Conservation (phyloP, 305 asterid genomes). For the Solanum hybrid region DNA sequence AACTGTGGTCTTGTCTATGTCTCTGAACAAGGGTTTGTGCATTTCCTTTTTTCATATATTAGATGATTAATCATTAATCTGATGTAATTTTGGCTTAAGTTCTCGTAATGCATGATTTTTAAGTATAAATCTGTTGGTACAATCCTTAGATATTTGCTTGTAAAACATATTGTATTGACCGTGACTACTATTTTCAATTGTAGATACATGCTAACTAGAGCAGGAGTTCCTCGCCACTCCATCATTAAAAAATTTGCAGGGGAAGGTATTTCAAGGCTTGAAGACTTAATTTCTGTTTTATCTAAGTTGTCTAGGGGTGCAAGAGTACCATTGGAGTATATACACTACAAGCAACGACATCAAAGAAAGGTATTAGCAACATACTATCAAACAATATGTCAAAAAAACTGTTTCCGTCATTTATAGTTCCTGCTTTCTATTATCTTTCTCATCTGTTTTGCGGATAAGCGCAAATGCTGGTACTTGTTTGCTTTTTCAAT, state of each 20-base stretch:
- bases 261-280: slow-evolving; percentile 74
- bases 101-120: not conserved
- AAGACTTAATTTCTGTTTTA: slow-evolving; percentile 65
- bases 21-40: slow-evolving; percentile 86
- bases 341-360: slow-evolving; percentile 85
- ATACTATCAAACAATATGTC: not conserved
- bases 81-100: not conserved
- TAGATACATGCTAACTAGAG: slow-evolving; percentile 91
- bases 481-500: not conserved
- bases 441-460: not conserved
- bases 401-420: not conserved
- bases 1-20: slow-evolving; percentile 95
- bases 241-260: slow-evolving; percentile 94
- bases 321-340: slow-evolving; percentile 89
- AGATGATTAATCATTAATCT: slow-evolving; percentile 4
- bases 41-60: not conserved
- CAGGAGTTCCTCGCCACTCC: slow-evolving; percentile 97
- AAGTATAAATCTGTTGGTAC: not conserved
- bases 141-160: not conserved
- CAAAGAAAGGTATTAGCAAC: slow-evolving; percentile 69
- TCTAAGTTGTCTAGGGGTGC: slow-evolving; percentile 92
- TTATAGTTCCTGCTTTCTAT: not conserved
- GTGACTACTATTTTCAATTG: slow-evolving; percentile 12
- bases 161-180: not conserved
- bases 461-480: not conserved